Evolutionary conservation across 805 yeast genomes (phyloP).

Genomic region (Monosporozyma solicola): DNA sequence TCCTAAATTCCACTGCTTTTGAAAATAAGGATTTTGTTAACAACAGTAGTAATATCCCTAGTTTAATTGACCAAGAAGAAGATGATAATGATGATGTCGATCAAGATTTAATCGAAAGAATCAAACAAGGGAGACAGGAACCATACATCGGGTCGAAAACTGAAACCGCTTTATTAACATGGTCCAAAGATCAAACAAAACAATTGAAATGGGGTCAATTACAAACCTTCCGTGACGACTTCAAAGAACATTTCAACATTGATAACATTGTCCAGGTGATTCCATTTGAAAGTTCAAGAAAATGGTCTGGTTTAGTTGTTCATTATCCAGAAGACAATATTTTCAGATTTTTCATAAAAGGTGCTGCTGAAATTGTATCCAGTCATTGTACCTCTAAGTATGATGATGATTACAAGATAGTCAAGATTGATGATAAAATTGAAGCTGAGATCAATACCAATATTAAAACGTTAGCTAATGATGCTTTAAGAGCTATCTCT

Average conservation of each 20-base stretch:
- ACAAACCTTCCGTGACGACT: slow-evolving; percentile 36
- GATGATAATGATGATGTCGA: slow-evolving; percentile 3
- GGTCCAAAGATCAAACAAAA: slow-evolving; percentile 49
- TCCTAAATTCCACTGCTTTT: slow-evolving; percentile 83
- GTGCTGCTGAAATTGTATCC: slow-evolving; percentile 88
- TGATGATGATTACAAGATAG: slow-evolving; percentile 21
- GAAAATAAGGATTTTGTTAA: slow-evolving; percentile 41
- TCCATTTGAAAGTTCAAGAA: slow-evolving; percentile 87
- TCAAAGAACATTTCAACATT: slow-evolving; percentile 21
- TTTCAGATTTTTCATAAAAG: slow-evolving; percentile 67
- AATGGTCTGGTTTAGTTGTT: slow-evolving; percentile 83
- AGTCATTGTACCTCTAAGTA: slow-evolving; percentile 42
- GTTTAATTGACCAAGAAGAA: background rate
- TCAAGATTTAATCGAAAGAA: slow-evolving; percentile 11
- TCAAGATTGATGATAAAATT: slow-evolving; percentile 14
- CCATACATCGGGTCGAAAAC: slow-evolving; percentile 88
- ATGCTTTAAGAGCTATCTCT: slow-evolving; percentile 84
- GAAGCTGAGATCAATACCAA: slow-evolving; percentile 32
- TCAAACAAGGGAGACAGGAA: slow-evolving; percentile 32
- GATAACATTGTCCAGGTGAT: slow-evolving; percentile 54
- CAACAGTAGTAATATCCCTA: background rate
- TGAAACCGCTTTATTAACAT: slow-evolving; percentile 73
- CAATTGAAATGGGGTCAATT: slow-evolving; percentile 34
- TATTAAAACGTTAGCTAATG: slow-evolving; percentile 56
- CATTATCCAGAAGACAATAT: slow-evolving; percentile 31